Evolutionary conservation across 352 stramenopile genomes (phyloP), one percentile per base, ranked within the genome.

Genomic region (Saprolegnia parasitica): DNA sequence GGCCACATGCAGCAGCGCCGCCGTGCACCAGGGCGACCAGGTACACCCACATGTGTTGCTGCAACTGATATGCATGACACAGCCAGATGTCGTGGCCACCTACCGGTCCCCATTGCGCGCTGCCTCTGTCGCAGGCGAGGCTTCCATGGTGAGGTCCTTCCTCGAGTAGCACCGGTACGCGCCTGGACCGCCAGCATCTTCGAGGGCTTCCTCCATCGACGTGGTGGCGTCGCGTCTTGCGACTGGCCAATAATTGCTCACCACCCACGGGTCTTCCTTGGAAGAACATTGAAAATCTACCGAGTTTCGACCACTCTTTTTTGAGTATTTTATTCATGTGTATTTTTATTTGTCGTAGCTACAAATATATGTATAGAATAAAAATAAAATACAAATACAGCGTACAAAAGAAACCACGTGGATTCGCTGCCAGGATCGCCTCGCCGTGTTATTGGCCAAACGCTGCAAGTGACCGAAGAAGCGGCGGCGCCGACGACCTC

Each of bases 211-310:
- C 42, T 49, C 42, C 42, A 49, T n/a, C 42, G 42, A 60, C 52
- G 52, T 60, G 52, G 52, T 60, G 52, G 24, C 52, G n/a, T n/a
- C 13, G 13, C 13, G 24, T 18, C 52, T 24, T 60, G 13, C 35
- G 24, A 60, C 52, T 60, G 52, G 52, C 52, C 35, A 40, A 35
- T 35, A 35, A 60, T n/a, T 49, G 42, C 13, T n/a, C 42, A 49
- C 42, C 42, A 60, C 35, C 52, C 24, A 60, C 24, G 52, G 35
- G 52, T 40, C 52, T 49, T 49, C 42, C 42, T 49, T 49, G 42
- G 42, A 49, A 49, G 42, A 49, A 49, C 42, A 49, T 49, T n/a
- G 13, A 49, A 49, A 49, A 49, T 49, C 42, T n/a, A n/a, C 52
- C 11, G 3, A 16, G 35, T 60, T 60, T 60, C 10, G 8, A 24